Evolutionary conservation across 108 stramenopile genomes (phyloP), one percentile per base, ranked within the genome.

Genomic region (Cylindrotheca fusiformis): DNA sequence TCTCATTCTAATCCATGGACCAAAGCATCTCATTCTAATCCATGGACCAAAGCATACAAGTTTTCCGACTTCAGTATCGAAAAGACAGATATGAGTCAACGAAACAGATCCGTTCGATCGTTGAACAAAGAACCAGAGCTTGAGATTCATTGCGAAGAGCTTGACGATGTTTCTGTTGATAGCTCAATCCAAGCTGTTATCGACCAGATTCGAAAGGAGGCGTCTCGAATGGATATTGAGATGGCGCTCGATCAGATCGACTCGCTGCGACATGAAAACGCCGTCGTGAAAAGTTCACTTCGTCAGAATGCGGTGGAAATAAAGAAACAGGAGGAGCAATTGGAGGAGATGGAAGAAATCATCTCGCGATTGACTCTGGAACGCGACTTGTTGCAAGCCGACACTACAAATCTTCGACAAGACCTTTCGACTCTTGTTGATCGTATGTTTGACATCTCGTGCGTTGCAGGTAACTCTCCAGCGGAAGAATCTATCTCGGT

Each of bases 191-290:
- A 65, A 46, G 63, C 59, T 12, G 55, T 68, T 22, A 69, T 79
- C 25, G 48, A 73, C 17, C 63, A 52, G 22, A 79, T 79, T 66
- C 72, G 78, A 1, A 67, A 74, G 25, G 72, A 73, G 52, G 72
- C 78, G 4, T 65, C 63, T 0, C 67, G 65, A 49, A 66, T 79
- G 24, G 72, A 79, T 57, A 60, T 63, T 27, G 47, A 61, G 20
- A 65, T 79, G 56, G 58, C 71, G 1, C 24, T 73, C 29, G 78
- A 79, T 52, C 63, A 79, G 29, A 33, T 79, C 24, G 54, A 74
- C 20, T 72, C 78, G 2, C 26, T 73, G 18, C 55, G 63, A 52
- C 63, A 32, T 1, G 78, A 79, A 54, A 53, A 64, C 12, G 48
- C 56, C n/a, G 32, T 58, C 21, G 41, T 63, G 5, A 54, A 48